Base-by-base conservation (phyloP, 306 rosid species). In the Pyrus betulifolia region DNA sequence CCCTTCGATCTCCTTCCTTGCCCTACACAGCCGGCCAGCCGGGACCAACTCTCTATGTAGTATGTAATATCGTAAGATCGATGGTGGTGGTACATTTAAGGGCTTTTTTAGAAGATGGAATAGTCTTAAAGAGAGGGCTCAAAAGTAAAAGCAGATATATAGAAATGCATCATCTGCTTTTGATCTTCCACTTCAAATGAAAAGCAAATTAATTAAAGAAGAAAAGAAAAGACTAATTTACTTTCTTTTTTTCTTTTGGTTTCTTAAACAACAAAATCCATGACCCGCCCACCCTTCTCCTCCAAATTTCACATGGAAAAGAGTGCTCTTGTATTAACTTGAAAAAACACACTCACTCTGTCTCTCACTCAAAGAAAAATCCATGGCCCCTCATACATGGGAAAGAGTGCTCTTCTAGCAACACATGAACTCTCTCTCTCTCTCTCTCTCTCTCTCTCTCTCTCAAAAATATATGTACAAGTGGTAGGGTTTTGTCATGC, bases 121-220 rank as follows among this genome's bases (percentile, higher is more conserved):
- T 85, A 80, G 93, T 90, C 93, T 85, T 87, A 86, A 89, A 86
- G 94, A 81, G 86, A 83, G 85, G 88, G 85, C 90, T 83, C 83
- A 86, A 89, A 87, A 89, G 92, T 31, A 76, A 91, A 91, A 86
- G 92, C 82, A 75, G 82, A 78, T 74, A 72, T 62, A 80, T 51
- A 51, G 21, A 51, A 19, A 67, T 69, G 35, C 22, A 38, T 25
- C 10, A 25, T 14, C 76, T 88, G 87, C 87, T 85, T 87, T 87
- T 81, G 88, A 84, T 84, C 82, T 87, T 84, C 89, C 91, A 82
- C 87, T 90, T 84, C 67, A 84, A 78, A 85, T 70, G 76, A 79
- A 82, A 82, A 74, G 80, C 73, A 45, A 79, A 80, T 74, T 66
- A 79, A 80, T 74, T 66, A 81, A 77, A 77, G 77, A 74, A 65